Conservation (phyloP, 805 yeast genomes). For the Metschnikowia bowlesiae region DNA sequence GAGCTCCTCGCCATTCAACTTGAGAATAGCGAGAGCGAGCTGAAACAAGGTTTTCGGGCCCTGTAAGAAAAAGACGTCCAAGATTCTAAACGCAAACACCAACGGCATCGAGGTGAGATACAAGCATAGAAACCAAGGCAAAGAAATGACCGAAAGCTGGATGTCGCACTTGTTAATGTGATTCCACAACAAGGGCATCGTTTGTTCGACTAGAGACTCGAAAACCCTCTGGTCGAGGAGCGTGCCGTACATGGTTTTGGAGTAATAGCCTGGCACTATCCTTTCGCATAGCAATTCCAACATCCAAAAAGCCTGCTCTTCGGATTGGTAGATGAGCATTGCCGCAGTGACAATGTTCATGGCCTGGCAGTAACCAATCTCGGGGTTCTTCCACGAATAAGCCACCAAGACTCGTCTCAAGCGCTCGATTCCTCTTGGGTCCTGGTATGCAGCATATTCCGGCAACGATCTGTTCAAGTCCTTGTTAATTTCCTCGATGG, state of each 20-base stretch:
- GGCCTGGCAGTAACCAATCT: constrained; percentile 97
- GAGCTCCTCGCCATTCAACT: constrained; percentile 81
- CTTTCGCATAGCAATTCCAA: constrained; percentile 75
- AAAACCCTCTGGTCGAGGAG: constrained; percentile 89
- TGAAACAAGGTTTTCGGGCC: constrained; percentile 90
- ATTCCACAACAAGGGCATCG: constrained; percentile 84
- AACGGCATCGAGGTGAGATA: constrained; percentile 92
- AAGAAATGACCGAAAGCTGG: constrained; percentile 85
- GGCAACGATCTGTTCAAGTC: constrained; percentile 93
- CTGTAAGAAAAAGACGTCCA: constrained; percentile 84
- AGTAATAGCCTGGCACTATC: constrained; percentile 91
- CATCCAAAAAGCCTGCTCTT: constrained; percentile 97
- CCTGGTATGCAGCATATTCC: constrained; percentile 92
- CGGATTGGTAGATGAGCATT: constrained; percentile 77
- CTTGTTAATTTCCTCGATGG: constrained; percentile 94
- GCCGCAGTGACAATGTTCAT: constrained; percentile 93
- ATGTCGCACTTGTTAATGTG: constrained; percentile 78
- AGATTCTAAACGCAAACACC: constrained; percentile 84
- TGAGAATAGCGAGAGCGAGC: constrained; percentile 85
- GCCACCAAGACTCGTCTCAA: constrained; percentile 87
- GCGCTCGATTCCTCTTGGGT: constrained; percentile 76
- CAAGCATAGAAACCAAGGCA: constrained; percentile 94
- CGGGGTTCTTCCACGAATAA: constrained; percentile 95
- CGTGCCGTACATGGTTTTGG: constrained; percentile 97
- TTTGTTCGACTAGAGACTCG: constrained; percentile 82